Base-by-base conservation (phyloP, 352 stramenopile genomes). In the Saprolegnia diclina region DNA sequence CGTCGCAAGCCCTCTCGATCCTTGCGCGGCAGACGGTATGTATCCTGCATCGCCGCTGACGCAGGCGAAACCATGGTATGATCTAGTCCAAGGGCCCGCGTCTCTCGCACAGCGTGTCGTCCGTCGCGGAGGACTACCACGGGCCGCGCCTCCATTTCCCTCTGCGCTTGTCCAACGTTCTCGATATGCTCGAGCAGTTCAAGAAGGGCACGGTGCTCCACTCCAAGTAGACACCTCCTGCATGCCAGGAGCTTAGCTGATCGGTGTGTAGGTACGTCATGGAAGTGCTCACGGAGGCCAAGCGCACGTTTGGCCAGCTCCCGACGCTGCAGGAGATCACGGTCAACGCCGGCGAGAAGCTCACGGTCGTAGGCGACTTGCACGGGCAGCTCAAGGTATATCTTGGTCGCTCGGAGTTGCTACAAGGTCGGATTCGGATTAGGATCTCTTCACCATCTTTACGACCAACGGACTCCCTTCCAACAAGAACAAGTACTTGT, bases 401-500 rank as follows among this genome's bases (percentile, higher is more conserved):
- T n/a, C 35, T 32, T 14, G 7, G 10, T 26, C 9, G 11, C n/a
- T 32, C 52, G 0, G 14, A 44, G 19, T 67, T 0, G n/a, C 19
- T 24, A 56, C 32, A 0, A 67, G 16, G n/a, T n/a, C n/a, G n/a
- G n/a, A n/a, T n/a, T n/a, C n/a, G n/a, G n/a, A n/a, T n/a, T 85
- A 97, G 45, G 96, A 99, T 67, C 78, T 98, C 1, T 97, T 95
- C 63, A 91, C 91, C 7, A 98, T 98, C 56, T 97, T 99, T 55
- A 96, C 82, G 14, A 89, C 96, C 70, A 97, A 96, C 68, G 92
- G 92, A 0, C 71, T 97, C 42, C 95, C 95, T 7, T 91, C 79
- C 11, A 52, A 57, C 11, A 90, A 86, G n/a, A 98, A 98, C 77
- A 91, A 91, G 72, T 97, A 98, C 74, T 74, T 99, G 0, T 98